Conservation (phyloP, 2,329 filamentous ascomycete species). For the Neonectria neomacrospora region DNA sequence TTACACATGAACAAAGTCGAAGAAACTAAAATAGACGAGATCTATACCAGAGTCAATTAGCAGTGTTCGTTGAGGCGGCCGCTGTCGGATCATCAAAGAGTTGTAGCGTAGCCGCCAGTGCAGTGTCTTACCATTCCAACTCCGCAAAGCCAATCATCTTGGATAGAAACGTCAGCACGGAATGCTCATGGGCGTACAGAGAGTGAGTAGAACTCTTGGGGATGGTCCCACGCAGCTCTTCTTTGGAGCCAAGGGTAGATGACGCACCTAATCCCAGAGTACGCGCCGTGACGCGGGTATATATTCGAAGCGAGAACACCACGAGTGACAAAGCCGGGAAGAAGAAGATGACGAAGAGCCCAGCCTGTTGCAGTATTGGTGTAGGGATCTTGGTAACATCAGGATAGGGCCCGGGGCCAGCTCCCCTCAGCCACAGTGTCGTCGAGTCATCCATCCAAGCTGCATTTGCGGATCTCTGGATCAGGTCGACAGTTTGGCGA, state of each 20-base stretch:
- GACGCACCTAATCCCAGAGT: constrained; percentile 41
- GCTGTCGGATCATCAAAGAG: background rate
- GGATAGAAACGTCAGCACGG: constrained; percentile 1
- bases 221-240: background rate
- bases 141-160: constrained; percentile 45
- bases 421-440: constrained; percentile 5
- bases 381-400: constrained; percentile 47
- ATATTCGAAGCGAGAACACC: constrained; percentile 42
- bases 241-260: background rate
- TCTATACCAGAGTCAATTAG: background rate
- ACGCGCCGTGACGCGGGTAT: constrained; percentile 44
- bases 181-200: background rate
- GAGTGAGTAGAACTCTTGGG: background rate
- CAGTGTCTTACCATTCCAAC: constrained; percentile 31
- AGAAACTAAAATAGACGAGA: constrained; percentile 33
- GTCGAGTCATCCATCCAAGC: constrained; percentile 13
- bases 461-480: background rate
- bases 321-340: constrained; percentile 47
- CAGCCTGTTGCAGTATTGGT: constrained; percentile 46
- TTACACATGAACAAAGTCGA: constrained; percentile 44
- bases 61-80: background rate
- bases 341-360: constrained; percentile 47
- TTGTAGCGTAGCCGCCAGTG: background rate
- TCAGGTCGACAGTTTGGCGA: background rate
- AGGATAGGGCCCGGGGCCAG: constrained; percentile 29